These are phyloP conservation scores for Pleodorina starrii DNA, from an alignment of 139 green algal species.

Conservation along the genomic window DNA sequence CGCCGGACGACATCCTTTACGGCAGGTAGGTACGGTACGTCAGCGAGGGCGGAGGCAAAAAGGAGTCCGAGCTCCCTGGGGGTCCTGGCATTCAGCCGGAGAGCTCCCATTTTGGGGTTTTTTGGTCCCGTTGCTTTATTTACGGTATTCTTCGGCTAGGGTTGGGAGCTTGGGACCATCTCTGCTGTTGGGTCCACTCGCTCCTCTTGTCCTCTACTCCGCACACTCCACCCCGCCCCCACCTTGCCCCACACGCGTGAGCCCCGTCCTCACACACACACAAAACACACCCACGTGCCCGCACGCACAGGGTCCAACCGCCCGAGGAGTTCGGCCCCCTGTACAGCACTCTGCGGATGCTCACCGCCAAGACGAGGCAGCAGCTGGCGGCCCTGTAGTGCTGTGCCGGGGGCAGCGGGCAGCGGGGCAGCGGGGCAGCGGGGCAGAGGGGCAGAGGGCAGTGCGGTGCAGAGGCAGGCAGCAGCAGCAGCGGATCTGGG, in stretches of 20 bases:
- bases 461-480: no score
- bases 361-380: constrained; percentile 17
- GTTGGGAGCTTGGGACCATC: background rate
- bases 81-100: no score
- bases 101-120: background rate
- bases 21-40: constrained; percentile 7
- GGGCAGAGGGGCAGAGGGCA: no score
- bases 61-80: no score
- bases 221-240: no score
- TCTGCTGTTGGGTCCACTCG: no score
- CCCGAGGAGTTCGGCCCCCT: constrained; percentile 38
- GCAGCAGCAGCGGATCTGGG: no score
- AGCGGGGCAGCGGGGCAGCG: no score
- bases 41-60: background rate
- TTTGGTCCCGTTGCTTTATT: background rate
- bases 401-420: no score
- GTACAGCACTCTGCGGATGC: constrained; percentile 39
- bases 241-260: background rate
- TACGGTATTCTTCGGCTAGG: background rate
- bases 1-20: constrained; percentile 34
- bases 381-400: constrained; percentile 43
- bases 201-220: no score
- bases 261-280: background rate
- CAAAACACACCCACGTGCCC: background rate
- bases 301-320: background rate